Base-by-base conservation (phyloP, 176 grass and related monocot species). In the Cenchrus fungigraminus region DNA sequence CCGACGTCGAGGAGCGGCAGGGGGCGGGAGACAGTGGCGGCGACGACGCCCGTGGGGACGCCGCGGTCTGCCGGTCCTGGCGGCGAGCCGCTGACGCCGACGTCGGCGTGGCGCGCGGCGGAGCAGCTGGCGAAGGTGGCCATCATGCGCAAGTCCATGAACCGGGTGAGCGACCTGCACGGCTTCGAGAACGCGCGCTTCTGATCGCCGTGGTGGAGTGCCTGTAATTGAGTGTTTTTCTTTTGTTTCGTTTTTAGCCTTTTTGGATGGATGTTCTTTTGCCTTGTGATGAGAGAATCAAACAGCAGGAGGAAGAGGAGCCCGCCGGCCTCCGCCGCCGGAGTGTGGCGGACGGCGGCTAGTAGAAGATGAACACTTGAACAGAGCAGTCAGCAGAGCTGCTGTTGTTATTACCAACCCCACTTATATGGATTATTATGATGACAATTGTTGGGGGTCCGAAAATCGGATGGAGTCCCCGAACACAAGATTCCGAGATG, bases 111-210 rank as follows among this genome's bases (percentile, higher is more conserved):
- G 97, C 93, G 97, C 34, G 93, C 91, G 3, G 97, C 97, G 51
- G 97, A 99, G 88, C 94, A 96, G 94, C 90, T 99, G 71, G 97
- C 97, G 0, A 99, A 96, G 84, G 97, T 96, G 91, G 97, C 97
- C 25, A 92, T 96, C 69, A 92, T 96, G 93, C 84, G 91, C 25
- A 99, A 99, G 54, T 99, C 97, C 0, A 80, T 99, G 84, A 99
- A 94, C 83, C 78, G 97, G 52, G 97, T 96, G 5, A 85, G 97
- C 63, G 97, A 99, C 54, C 89, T 99, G 2, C 97, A 99, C 42
- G 97, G 97, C 4, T 94, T 99, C 79, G 97, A 99, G 91, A 98
- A 98, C 83, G 96, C 96, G 31, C 80, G 96, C 17, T 98, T 98
- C 88, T 98, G 85, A 91, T 4, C 13, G 37, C 37, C 37, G 37